Evolutionary conservation across 2,329 filamentous ascomycete genomes (phyloP).

Genomic region (Phyllosticta paracitricarpa): DNA sequence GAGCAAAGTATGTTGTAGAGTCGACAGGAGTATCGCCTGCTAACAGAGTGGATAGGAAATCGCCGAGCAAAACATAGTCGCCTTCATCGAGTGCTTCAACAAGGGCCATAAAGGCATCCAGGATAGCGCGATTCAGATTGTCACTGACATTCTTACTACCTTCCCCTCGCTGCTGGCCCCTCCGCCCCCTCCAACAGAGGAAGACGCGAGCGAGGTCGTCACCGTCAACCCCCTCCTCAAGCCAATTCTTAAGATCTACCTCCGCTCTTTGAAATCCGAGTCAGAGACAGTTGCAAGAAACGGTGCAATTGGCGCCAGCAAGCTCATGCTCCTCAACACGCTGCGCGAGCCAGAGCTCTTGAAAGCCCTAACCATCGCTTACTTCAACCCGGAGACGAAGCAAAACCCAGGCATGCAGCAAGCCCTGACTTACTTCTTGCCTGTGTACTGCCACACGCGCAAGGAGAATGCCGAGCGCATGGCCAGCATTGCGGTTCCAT

Average conservation of each 20-base stretch:
- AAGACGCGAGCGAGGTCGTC: constrained; percentile 27
- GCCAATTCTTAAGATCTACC: constrained; percentile 72
- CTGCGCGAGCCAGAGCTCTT: constrained; percentile 51
- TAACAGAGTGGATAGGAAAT: constrained; percentile 47
- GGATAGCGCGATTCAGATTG: constrained; percentile 79
- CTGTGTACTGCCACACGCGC: constrained; percentile 84
- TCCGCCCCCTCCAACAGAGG: constrained; percentile 11
- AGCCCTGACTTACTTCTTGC: constrained; percentile 84
- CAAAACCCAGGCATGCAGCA: constrained; percentile 76
- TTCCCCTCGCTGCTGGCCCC: constrained; percentile 68
- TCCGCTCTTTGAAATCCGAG: constrained; percentile 54
- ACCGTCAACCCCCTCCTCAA: constrained; percentile 37
- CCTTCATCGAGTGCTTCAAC: constrained; percentile 93
- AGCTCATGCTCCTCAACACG: constrained; percentile 75
- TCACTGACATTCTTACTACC: constrained; percentile 85
- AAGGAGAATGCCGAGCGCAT: constrained; percentile 75
- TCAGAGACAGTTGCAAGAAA: constrained; percentile 66
- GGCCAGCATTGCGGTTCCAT: constrained; percentile 61
- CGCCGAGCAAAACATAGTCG: constrained; percentile 78
- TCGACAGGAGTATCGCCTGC: background rate
- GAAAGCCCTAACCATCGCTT: constrained; percentile 71
- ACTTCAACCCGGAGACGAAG: constrained; percentile 77
- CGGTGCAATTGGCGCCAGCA: constrained; percentile 72
- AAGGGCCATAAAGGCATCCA: constrained; percentile 87
- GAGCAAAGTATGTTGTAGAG: constrained; percentile 52